Percentiles rank a stretch among this genome's conserved stretches.
Conservation (phyloP, 2,329 filamentous ascomycete genomes). For the Aquanectria penicillioides region DNA sequence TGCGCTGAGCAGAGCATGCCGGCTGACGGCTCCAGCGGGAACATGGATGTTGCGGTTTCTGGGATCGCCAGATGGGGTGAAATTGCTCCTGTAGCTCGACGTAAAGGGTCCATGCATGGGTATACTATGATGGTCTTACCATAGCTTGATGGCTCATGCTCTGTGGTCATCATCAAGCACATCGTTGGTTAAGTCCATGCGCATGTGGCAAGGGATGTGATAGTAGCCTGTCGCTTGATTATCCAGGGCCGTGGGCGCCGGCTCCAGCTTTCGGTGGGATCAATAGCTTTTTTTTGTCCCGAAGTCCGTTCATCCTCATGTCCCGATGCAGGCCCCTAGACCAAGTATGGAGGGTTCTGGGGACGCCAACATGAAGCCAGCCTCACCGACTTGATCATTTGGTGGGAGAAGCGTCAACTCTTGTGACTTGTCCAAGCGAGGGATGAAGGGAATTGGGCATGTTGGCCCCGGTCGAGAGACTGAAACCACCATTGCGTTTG, state of each 20-base stretch:
- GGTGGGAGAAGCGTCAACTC: background rate
- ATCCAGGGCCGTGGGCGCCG: background rate
- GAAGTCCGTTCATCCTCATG: background rate
- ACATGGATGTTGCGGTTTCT: background rate
- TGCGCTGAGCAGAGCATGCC: conserved; percentile 6
- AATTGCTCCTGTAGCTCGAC: conserved; percentile 6
- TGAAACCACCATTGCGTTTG: conserved; percentile 33
- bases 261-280: background rate
- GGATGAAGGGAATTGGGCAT: conserved; percentile 21
- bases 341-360: background rate
- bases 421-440: conserved; percentile 17
- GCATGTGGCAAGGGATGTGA: too few relatives aligned
- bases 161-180: background rate
- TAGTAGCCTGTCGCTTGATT: background rate
- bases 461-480: conserved; percentile 21
- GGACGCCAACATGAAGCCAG: background rate
- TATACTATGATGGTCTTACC: background rate
- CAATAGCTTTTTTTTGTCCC: background rate
- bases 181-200: background rate
- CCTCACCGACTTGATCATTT: conserved; percentile 5
- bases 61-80: background rate
- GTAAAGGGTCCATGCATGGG: background rate
- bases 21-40: conserved; percentile 12
- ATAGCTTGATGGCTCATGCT: background rate
- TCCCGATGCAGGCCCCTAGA: conserved; percentile 7